Evolutionary conservation across 768 basidiomycete genomes (phyloP), one percentile per base, ranked within the genome.

Genomic region (Lactarius trivialis): DNA sequence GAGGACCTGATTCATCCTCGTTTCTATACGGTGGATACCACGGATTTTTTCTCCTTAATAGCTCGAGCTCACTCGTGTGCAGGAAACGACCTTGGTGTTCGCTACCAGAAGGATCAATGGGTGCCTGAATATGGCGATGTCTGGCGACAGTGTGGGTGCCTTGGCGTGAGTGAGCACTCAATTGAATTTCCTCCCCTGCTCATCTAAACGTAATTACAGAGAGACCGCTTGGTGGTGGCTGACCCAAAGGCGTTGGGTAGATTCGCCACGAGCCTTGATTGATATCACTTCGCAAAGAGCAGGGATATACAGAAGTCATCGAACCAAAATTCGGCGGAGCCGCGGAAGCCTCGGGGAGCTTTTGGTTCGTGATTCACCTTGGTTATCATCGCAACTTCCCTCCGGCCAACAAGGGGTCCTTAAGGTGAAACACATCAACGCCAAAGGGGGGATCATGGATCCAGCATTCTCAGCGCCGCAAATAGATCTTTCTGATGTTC

Each of bases 201-300:
- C 11, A 30, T 14, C 28, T 58, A 24, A 69, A 11, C 65, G 60
- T 2, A 65, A 65, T 58, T 63, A 14, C 33, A 55, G 37, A n/a
- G 8, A 49, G 43, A 45, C 28, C 33, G 3, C 12, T 28, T 61
- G 11, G 52, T 53, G 26, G 15, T 60, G 15, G 43, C 36, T 15
- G 60, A 34, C 6, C 37, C 58, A 15, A 51, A 70, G 65, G 72
- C 72, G 1, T 55, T 73, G 3, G 70, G 59, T 66, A 71, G 62
- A 68, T 73, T 51, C 62, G 68, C 4, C 69, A 73, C 51, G 70
- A 65, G 50, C 68, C n/a, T n/a, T n/a, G n/a, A 70, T 0, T 70
- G 69, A 37, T 72, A 71, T 56, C 60, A 66, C 54, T 73, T 64
- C 48, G 50, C 41, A 6, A 68, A 60, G 30, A 30, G 43, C 30